Conservation (phyloP, 1,139 yeast genomes). For the Debaryomyces nepalensis region DNA sequence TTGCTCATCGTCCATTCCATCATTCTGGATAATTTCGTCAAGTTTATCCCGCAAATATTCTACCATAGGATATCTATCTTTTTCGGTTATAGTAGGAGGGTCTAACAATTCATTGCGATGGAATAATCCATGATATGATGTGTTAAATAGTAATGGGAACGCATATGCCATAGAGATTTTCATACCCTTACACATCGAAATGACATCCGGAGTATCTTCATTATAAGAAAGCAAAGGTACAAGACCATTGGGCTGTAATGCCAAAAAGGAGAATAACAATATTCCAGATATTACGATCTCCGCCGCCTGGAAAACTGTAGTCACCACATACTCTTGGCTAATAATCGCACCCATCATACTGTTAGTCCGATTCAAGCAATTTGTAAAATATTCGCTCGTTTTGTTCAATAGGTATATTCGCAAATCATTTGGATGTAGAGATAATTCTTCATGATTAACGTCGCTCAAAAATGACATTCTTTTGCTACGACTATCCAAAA, state of each 20-base stretch:
- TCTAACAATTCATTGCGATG: slow-evolving; percentile 16
- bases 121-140: slow-evolving; percentile 23
- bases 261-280: slow-evolving; percentile 31
- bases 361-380: slow-evolving; percentile 11
- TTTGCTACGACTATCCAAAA: not conserved
- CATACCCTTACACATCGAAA: slow-evolving; percentile 24
- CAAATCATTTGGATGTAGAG: slow-evolving; percentile 37
- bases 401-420: slow-evolving; percentile 28
- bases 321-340: not conserved
- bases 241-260: slow-evolving; percentile 34
- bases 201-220: slow-evolving; percentile 18
- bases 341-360: slow-evolving; percentile 24
- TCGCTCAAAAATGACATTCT: slow-evolving; percentile 28
- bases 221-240: slow-evolving; percentile 30
- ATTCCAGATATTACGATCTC: slow-evolving; percentile 26
- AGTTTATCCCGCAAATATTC: slow-evolving; percentile 19
- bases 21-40: slow-evolving; percentile 12
- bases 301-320: slow-evolving; percentile 13
- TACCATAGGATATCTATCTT: slow-evolving; percentile 24
- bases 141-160: slow-evolving; percentile 18
- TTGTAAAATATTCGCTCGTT: slow-evolving; percentile 16
- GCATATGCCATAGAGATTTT: slow-evolving; percentile 12
- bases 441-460: slow-evolving; percentile 32
- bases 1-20: slow-evolving; percentile 17
- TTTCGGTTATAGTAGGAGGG: slow-evolving; percentile 16